Evolutionary conservation across 176 grass and related monocot genomes (phyloP), one percentile per base, ranked within the genome.

Genomic region (Elaeis guineensis): DNA sequence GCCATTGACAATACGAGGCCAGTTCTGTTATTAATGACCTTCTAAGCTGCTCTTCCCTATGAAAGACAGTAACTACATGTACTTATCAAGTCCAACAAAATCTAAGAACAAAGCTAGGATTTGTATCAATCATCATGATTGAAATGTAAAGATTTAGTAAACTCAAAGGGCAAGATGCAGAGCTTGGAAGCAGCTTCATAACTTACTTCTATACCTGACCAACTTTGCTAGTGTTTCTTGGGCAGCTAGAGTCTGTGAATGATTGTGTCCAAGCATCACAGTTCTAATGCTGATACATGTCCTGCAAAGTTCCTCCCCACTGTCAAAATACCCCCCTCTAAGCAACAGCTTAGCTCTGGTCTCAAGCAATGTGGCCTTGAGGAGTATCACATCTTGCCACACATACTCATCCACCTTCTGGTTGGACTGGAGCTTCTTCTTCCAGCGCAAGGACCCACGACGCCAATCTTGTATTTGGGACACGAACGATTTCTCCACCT

Each of bases 241-340:
- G 26, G 88, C 93, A 51, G 87, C 84, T 35, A 98, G 67, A 24
- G 94, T 93, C 26, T 93, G 88, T 17, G 77, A 63, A 63, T 98
- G 84, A 35, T 74, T 75, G 20, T 92, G 93, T 6, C 93, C 93
- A 32, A 98, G 87, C 93, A 98, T 98, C 29, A 98, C 87, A 0
- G 93, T 92, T 51, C 93, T 78, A 57, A 98, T 98, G 69, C 87
- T 98, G 67, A 98, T 89, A 74, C 93, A 98, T 53, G 88, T 98
- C 50, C 93, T 77, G 64, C 93, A 98, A 67, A 98, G 21, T 54
- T 98, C 93, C 44, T 98, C 93, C 0, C 84, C 93, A 0, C 70
- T 81, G 62, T 98, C 93, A 1, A 98, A 98, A 52, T 85, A 80
- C 54, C 93, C 93, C 0, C 93, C 93, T 21, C 81, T 78, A 28